Evolutionary conservation across 768 basidiomycete genomes (phyloP).

Genomic region (Amanita fuliginea): DNA sequence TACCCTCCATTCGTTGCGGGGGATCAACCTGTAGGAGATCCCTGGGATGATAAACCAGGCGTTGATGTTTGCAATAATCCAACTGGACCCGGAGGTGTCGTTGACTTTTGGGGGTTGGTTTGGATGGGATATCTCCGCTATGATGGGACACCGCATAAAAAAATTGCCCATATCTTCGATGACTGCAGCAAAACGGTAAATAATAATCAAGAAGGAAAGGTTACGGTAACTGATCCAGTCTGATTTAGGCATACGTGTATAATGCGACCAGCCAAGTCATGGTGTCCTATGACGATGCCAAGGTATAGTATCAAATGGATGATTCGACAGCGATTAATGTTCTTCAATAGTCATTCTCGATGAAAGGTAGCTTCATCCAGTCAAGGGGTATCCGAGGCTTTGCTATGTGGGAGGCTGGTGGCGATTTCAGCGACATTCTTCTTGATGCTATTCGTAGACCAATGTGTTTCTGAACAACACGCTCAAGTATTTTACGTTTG

Average conservation of each 20-base stretch:
- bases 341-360: conserved; percentile 24
- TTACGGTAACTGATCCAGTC: neutral
- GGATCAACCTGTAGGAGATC: conserved; percentile 44
- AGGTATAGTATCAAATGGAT: conserved; percentile 14
- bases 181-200: conserved; percentile 61
- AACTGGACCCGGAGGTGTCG: conserved; percentile 37
- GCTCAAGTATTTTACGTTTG: too few relatives aligned
- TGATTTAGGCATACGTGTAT: conserved; percentile 34
- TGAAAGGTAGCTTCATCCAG: conserved; percentile 51
- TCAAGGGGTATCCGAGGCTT: conserved; percentile 45
- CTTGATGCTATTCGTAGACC: conserved; percentile 28
- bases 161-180: conserved; percentile 46
- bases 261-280: conserved; percentile 29
- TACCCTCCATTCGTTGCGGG: conserved; percentile 45
- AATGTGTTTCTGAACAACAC: conserved; percentile 13
- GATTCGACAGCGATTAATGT: neutral
- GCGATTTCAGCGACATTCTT: conserved; percentile 42
- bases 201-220: neutral
- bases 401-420: conserved; percentile 63
- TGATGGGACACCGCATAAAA: conserved; percentile 34
- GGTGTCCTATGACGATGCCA: conserved; percentile 37
- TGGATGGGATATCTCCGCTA: conserved; percentile 39
- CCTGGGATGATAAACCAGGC: conserved; percentile 46
- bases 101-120: conserved; percentile 60
- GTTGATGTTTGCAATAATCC: conserved; percentile 46